Evolutionary conservation across 768 basidiomycete species (phyloP).

Genomic region (Paxillus involutus): DNA sequence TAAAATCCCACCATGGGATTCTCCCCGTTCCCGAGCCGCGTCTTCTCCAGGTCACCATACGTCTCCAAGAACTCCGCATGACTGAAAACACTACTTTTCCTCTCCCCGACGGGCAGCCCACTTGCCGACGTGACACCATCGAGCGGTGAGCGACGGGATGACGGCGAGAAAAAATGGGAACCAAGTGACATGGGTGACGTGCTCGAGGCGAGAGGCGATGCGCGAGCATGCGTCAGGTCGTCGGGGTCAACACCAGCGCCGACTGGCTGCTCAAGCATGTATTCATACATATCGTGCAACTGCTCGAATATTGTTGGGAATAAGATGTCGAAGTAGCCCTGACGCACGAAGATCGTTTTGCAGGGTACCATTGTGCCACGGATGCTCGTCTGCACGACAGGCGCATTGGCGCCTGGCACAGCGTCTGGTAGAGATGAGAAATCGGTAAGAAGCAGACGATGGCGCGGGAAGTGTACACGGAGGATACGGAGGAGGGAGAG

Average conservation of each 20-base stretch:
- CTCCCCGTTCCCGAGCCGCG: conserved; percentile 75
- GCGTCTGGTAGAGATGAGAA: conserved; percentile 88
- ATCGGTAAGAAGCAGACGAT: conserved; percentile 93
- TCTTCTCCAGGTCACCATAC: conserved; percentile 74
- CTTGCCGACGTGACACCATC: conserved; percentile 76
- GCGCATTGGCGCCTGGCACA: conserved; percentile 64
- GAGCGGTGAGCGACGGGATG: conserved; percentile 52
- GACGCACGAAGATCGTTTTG: conserved; percentile 86
- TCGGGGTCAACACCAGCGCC: conserved; percentile 20
- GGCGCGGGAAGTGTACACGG: conserved; percentile 82
- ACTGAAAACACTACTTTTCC: conserved; percentile 79
- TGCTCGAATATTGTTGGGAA: conserved; percentile 91
- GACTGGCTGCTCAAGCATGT: conserved; percentile 64
- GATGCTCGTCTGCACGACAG: conserved; percentile 94
- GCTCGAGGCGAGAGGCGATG: conserved; percentile 52
- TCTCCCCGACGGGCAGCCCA: conserved; percentile 77
- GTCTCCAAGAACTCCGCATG: conserved; percentile 88
- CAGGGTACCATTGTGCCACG: conserved; percentile 85
- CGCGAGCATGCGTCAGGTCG: conserved; percentile 34
- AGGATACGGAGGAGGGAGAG: conserved; percentile 82
- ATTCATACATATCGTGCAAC: conserved; percentile 89
- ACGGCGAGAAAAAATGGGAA: conserved; percentile 66
- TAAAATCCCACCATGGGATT: conserved; percentile 91
- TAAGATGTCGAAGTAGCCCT: conserved; percentile 98
- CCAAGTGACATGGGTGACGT: conserved; percentile 54